Evolutionary conservation across 2,329 filamentous ascomycete genomes (phyloP), one percentile per base, ranked within the genome.

Genomic region (Diaporthe sp.): DNA sequence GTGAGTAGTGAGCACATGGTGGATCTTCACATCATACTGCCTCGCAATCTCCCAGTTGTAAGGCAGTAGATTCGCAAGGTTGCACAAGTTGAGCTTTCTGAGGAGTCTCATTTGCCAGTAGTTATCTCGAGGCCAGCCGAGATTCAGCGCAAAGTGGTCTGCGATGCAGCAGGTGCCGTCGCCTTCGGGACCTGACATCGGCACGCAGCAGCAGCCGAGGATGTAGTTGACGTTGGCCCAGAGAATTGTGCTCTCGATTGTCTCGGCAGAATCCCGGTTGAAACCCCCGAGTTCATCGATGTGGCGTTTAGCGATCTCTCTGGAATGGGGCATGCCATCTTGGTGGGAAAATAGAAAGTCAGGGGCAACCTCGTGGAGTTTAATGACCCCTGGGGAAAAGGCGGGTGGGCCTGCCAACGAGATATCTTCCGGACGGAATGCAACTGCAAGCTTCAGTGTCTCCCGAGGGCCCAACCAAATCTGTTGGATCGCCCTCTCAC

Each of bases 61-160:
- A 3, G 65, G 57, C 8, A 76, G 49, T 8, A 78, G 46, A 6
- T 25, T 15, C 8, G 67, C 42, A 7, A 77, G 25, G 5, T 39
- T 46, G 6, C 42, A 12, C 3, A 9, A 42, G 5, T 61, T 39
- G 8, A 77, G 62, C n/a, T 74, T 62, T 15, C 55, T 71, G 12
- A 79, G 58, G 9, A 78, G 72, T 10, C 77, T 69, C 28, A 79
- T 39, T 61, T 78, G 78, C 78, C 78, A 79, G 37, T 78, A 78
- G 39, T 79, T 79, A 49, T 79, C 78, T 9, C 78, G 68, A 19
- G 79, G 79, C 78, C 78, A 79, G 9, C 78, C 78, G 12, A 79
- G 71, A 17, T 77, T 78, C 25, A 79, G 59, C 1, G 78, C 78
- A 17, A 78, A 72, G 61, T 79, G 78, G 46, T 79, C 78, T 9